Evolutionary conservation across 768 basidiomycete genomes (phyloP).

Genomic region (Phylloporus sp.): DNA sequence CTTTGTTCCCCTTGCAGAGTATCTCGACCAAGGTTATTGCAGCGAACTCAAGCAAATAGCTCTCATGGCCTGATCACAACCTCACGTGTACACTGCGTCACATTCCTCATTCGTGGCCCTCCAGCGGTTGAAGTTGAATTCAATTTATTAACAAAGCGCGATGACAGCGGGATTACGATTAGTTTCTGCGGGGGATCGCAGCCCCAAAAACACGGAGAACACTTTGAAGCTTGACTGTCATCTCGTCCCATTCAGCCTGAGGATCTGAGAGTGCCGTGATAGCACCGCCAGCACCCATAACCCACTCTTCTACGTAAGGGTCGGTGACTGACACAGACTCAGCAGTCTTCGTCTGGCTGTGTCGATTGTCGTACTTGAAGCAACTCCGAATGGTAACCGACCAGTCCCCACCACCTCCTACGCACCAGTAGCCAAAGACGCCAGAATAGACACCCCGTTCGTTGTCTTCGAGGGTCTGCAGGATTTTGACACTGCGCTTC

Average conservation of each 20-base stretch:
- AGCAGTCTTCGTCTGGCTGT: constrained; percentile 7
- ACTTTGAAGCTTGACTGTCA: constrained; percentile 79
- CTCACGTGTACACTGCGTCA: not conserved
- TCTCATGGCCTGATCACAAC: constrained; percentile 54
- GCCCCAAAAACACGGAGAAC: constrained; percentile 62
- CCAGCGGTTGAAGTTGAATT: constrained; percentile 35
- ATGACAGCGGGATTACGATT: not conserved
- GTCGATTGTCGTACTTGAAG: constrained; percentile 58
- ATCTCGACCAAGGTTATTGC: constrained; percentile 8
- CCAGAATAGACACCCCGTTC: constrained; percentile 85
- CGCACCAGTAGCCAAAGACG: constrained; percentile 88
- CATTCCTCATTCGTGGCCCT: not conserved
- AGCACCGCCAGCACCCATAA: constrained; percentile 89
- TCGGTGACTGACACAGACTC: constrained; percentile 11
- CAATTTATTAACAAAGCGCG: constrained; percentile 9
- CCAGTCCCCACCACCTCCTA: constrained; percentile 87
- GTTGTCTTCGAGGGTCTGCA: constrained; percentile 70
- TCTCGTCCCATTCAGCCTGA: constrained; percentile 91
- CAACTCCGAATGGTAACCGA: constrained; percentile 92
- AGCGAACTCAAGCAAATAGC: constrained; percentile 82
- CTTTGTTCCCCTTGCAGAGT: not conserved
- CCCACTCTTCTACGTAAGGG: constrained; percentile 51
- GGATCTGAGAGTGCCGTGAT: constrained; percentile 90
- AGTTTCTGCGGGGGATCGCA: constrained; percentile 22
- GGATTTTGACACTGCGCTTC: constrained; percentile 86